phyloP scores from a whole-genome alignment of 1,139 yeast genomes.

The Zygoascus meyerae region DNA sequence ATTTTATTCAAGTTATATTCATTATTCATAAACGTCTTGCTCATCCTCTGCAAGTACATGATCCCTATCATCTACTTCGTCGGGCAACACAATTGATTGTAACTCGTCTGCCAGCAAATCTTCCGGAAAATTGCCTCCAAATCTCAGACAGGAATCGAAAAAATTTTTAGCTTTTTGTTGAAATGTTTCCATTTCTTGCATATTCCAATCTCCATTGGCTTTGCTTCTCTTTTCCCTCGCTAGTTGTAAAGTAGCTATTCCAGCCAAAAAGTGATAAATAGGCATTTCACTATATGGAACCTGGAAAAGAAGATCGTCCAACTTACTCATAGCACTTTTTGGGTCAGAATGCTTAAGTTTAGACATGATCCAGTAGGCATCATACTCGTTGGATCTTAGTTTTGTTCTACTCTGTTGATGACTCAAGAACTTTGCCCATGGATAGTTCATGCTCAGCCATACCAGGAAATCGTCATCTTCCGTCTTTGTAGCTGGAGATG shows the following conservation, averaged over 20 bases:
- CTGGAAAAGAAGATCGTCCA: constrained; percentile 41
- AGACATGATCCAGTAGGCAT: constrained; percentile 20
- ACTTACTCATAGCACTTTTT: constrained; percentile 22
- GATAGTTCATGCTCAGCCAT: constrained; percentile 27
- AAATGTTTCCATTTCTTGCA: constrained; percentile 6
- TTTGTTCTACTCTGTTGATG: not conserved
- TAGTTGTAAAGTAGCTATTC: constrained; percentile 26
- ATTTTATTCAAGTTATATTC: constrained; percentile 19
- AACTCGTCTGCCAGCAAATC: constrained; percentile 19
- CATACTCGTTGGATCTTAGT: not conserved
- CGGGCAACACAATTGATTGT: not conserved
- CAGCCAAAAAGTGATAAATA: constrained; percentile 30
- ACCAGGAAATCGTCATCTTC: constrained; percentile 27
- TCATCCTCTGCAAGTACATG: too few species aligned
- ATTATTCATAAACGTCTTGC: too few species aligned
- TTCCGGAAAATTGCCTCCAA: constrained; percentile 26
- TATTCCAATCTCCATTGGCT: not conserved
- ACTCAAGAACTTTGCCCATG: constrained; percentile 7
- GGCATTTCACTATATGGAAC: constrained; percentile 47
- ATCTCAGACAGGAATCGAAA: constrained; percentile 33
- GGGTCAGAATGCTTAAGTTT: constrained; percentile 23
- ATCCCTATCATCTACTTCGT: too few species aligned
- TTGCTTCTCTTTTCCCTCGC: constrained; percentile 8
- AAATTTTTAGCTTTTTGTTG: constrained; percentile 22
- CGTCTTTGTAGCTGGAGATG: constrained; percentile 1